phyloP scores from a whole-genome alignment of 2,329 filamentous ascomycete genomes.

The Pseudocercospora macadamiae region DNA sequence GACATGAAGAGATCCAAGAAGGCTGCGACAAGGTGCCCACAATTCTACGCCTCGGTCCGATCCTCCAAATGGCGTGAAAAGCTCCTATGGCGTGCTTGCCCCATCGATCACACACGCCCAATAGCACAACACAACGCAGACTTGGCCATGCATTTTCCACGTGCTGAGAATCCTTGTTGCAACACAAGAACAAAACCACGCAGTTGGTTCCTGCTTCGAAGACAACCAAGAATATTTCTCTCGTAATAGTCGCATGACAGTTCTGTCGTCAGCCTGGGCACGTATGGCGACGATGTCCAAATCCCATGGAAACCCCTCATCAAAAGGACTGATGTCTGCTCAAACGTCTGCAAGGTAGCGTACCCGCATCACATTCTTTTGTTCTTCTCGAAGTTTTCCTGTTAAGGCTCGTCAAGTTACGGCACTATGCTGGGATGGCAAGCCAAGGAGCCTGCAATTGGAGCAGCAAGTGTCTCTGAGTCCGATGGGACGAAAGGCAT shows the following conservation, averaged over 20 bases:
- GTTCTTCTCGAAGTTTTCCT: not conserved
- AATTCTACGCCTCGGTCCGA: not conserved
- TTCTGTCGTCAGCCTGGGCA: constrained; percentile 17
- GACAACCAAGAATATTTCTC: constrained; percentile 3
- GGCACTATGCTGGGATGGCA: constrained; percentile 11
- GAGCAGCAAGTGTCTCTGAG: constrained; percentile 8
- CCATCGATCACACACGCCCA: constrained; percentile 1
- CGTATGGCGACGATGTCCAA: constrained; percentile 11
- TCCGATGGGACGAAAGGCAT: not conserved
- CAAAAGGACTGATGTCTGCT: constrained; percentile 5
- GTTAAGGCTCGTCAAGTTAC: not conserved
- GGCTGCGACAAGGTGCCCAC: not conserved
- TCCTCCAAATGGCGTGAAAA: constrained; percentile 6
- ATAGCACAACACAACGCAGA: constrained; percentile 6
- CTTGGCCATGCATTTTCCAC: not conserved
- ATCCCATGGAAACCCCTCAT: not conserved
- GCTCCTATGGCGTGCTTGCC: constrained; percentile 15
- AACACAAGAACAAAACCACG: not conserved
- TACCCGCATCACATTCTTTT: not conserved
- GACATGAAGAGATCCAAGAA: not conserved
- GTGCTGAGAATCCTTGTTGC: not conserved
- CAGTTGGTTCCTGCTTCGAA: not conserved
- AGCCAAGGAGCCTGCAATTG: not conserved
- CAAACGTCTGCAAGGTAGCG: not conserved
- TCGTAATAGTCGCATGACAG: constrained; percentile 17